Base-by-base conservation (phyloP, 2,329 filamentous ascomycete genomes). In the Neophaeococcomyces aloes region DNA sequence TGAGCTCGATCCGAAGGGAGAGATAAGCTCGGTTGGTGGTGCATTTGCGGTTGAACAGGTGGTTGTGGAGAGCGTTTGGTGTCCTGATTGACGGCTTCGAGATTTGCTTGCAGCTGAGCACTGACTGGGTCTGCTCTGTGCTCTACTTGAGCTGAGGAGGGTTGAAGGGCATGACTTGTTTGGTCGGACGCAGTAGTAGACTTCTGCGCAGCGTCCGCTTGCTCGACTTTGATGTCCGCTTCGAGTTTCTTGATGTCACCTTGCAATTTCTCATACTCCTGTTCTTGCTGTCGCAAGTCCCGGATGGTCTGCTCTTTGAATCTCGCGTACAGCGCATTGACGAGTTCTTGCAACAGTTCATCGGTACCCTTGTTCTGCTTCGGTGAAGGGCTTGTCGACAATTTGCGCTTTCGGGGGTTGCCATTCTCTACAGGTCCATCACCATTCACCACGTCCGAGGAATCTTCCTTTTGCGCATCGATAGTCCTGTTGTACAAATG, bases 401-500 rank as follows among this genome's bases (percentile, higher is more conserved):
- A 71, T 67, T 89, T 93, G 55, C 84, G 77, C 68, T 88, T 91
- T 61, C 75, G 79, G 7, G 78, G 74, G 44, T 71, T 75, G 34
- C 58, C 38, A 31, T 53, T 53, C 25, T 51, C 43, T 23, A 44
- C 51, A 17, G 63, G 60, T 19, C 54, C 44, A 43, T 55, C 47
- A 14, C 55, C 56, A 47, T 61, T 63, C 18, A 62, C 56, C 46
- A 11, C 31, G 15, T 58, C 56, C 7, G 57, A 55, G 30, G 58
- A 55, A 30, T 50, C 43, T 29, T 58, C 51, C 42, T 56, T 49
- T 55, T 61, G 51, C 61, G 91, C 86, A 53, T 93, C 83, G 53
- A 77, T 76, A 59, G 95, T 64, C 46, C 77, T 74, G 53, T 87
- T 67, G 61, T 93, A 95, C 41, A 91, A 72, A 57, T 82, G 76